A percentile compares a stretch with the other conserved stretches of the same genome.
These are phyloP conservation scores for Gautieria morchelliformis DNA, from an alignment of 768 basidiomycete genomes.

Conservation along the genomic window DNA sequence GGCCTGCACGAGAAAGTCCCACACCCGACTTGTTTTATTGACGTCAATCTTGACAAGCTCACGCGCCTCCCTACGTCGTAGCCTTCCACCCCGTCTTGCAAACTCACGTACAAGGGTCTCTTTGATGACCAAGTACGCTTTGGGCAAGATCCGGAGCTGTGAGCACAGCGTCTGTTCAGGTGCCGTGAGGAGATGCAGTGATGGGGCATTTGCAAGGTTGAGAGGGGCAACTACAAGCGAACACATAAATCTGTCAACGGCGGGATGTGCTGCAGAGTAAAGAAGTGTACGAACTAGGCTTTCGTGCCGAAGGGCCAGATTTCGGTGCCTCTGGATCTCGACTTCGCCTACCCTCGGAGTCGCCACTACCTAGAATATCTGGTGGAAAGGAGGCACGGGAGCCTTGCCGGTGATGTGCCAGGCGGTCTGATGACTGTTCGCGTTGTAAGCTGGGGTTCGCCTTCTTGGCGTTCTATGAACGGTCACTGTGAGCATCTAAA, in stretches of 20 bases:
- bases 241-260: background rate
- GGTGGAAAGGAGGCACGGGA: background rate
- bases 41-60: conserved; percentile 90
- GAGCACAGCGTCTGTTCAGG: conserved; percentile 87
- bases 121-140: conserved; percentile 93
- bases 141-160: conserved; percentile 81
- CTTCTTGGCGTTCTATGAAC: conserved; percentile 7
- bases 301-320: conserved; percentile 1
- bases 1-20: conserved; percentile 85
- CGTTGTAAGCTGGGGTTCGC: conserved; percentile 5
- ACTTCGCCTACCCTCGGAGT: conserved; percentile 3
- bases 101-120: conserved; percentile 92
- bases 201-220: conserved; percentile 85
- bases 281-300: background rate
- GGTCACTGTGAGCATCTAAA: conserved; percentile 1
- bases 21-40: conserved; percentile 84
- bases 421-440: conserved; percentile 5
- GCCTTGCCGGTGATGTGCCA: background rate
- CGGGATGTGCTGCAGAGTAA: background rate
- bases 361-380: background rate
- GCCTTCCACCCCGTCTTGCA: conserved; percentile 77
- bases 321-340: conserved; percentile 6
- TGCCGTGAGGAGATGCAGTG: conserved; percentile 79
- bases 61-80: conserved; percentile 80
- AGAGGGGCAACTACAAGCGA: conserved; percentile 43